These are phyloP conservation scores for Parietichytrium sp. DNA, from an alignment of 108 stramenopile species.

Conservation along the genomic window DNA sequence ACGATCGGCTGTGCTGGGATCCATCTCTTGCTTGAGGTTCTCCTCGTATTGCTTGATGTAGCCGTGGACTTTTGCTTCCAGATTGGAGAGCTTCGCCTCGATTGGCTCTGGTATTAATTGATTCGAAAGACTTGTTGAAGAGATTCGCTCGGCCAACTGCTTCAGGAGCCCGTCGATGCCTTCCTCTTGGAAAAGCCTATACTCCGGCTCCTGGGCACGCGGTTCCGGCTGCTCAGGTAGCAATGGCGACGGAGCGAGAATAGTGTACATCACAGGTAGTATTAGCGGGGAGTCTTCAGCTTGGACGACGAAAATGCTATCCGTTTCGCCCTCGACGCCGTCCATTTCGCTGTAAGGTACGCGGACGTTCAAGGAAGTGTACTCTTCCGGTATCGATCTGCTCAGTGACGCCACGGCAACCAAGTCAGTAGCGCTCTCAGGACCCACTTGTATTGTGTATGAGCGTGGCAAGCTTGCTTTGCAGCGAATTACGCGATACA, in stretches of 20 bases:
- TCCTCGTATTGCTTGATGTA: constrained; percentile 2
- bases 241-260: background rate
- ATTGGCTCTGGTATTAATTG: background rate
- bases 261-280: background rate
- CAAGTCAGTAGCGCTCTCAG: background rate
- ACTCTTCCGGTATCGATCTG: background rate
- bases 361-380: too few species aligned
- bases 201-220: background rate
- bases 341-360: background rate
- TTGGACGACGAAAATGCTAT: background rate
- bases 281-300: too few species aligned
- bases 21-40: background rate
- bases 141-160: background rate
- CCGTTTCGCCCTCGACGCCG: background rate
- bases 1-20: background rate
- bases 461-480: background rate
- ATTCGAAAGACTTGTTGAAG: background rate
- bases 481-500: constrained; percentile 25
- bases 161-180: background rate
- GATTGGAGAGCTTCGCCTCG: constrained; percentile 22
- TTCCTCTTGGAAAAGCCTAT: background rate
- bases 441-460: too few species aligned
- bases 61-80: background rate
- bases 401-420: background rate
- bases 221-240: background rate